Percentiles rank a stretch among this genome's conserved stretches.
Evolutionary conservation across 148 eudicot genomes (phyloP).

Genomic region (Beta vulgaris): DNA sequence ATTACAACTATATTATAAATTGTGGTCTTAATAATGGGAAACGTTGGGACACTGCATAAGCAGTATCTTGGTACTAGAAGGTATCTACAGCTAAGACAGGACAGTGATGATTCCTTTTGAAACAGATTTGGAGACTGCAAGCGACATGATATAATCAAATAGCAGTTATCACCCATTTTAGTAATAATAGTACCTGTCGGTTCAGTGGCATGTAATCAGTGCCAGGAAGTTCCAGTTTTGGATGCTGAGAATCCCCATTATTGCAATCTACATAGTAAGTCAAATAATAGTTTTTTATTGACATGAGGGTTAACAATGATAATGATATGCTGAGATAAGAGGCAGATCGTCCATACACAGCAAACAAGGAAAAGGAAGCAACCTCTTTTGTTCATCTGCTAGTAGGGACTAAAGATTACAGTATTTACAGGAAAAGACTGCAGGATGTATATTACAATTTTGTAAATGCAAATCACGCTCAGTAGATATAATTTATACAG

Average conservation of each 20-base stretch:
- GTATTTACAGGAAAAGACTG: not conserved
- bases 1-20: not conserved
- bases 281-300: no score
- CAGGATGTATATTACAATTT: not conserved
- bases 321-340: not conserved
- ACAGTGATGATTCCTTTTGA: not conserved
- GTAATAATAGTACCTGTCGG: slow-evolving; percentile 43
- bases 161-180: not conserved
- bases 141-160: not conserved
- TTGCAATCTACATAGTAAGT: slow-evolving; percentile 46
- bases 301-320: not conserved
- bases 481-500: not conserved
- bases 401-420: not conserved
- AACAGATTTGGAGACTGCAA: not conserved
- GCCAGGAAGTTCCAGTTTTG: slow-evolving; percentile 72
- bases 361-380: not conserved
- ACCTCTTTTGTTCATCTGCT: not conserved
- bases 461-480: not conserved
- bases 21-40: not conserved
- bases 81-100: not conserved
- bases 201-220: slow-evolving; percentile 51
- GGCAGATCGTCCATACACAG: not conserved
- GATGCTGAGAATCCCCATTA: slow-evolving; percentile 55
- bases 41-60: not conserved
- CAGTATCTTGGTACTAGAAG: not conserved